These are phyloP conservation scores for Sarcomyxa edulis DNA, from an alignment of 768 basidiomycete species.

Conservation along the genomic window DNA sequence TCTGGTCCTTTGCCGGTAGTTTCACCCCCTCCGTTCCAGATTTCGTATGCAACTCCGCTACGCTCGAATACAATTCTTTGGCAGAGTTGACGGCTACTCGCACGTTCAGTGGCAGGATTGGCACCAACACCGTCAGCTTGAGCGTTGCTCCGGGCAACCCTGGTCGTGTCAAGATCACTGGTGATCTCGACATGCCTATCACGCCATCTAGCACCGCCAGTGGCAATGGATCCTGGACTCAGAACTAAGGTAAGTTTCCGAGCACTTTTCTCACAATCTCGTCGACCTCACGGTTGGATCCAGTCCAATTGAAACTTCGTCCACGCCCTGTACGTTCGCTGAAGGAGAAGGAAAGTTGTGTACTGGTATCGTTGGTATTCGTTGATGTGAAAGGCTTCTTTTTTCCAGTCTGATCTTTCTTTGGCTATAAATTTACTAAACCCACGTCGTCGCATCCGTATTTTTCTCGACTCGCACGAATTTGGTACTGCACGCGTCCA, in stretches of 20 bases:
- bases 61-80: neutral
- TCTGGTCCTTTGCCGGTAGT: neutral
- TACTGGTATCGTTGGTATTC: too few relatives aligned
- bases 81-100: neutral
- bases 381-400: too few relatives aligned
- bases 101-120: neutral
- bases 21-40: neutral
- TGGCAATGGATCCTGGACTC: slow-evolving; percentile 1
- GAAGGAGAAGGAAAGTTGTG: too few relatives aligned
- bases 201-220: neutral
- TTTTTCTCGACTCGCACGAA: too few relatives aligned
- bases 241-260: neutral
- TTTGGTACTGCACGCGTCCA: too few relatives aligned
- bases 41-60: neutral
- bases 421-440: too few relatives aligned
- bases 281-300: too few relatives aligned
- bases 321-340: too few relatives aligned
- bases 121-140: neutral
- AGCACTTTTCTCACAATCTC: neutral
- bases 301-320: too few relatives aligned
- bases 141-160: neutral
- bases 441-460: too few relatives aligned
- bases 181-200: slow-evolving; percentile 1
- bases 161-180: neutral
- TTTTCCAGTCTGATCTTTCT: too few relatives aligned